Base-by-base conservation (phyloP, 805 yeast genomes). In the Scheffersomyces stipitis region DNA sequence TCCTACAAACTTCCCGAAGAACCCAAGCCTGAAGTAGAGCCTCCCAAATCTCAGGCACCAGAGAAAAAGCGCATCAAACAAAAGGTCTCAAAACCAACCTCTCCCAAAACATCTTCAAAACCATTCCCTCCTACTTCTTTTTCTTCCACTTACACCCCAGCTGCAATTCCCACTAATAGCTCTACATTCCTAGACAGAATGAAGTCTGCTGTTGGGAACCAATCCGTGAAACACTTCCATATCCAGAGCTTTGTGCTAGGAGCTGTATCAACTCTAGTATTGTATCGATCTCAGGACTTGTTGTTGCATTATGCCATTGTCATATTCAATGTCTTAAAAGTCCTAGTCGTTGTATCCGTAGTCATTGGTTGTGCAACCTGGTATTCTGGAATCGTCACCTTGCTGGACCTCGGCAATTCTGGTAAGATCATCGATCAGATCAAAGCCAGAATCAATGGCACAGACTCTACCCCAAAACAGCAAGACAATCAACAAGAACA, bases 181-280 rank as follows among this genome's bases (percentile, higher is more conserved):
- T 9, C n/a, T 5, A 8, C 24, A 15, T 4, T 15, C 17, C 13
- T 18, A 10, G 24, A 30, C 12, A 18, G n/a, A 5, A 18, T 18
- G 22, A 17, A 17, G 12, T 7, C 12, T 14, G 18, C 15, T 20
- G 18, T 18, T 8, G n/a, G 26, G 5, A 17, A 31, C n/a, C n/a
- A 5, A 13, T 17, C 26, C 24, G 31, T 31, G 16, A 40, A 28
- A 26, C 37, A 37, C 24, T 49, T 60, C 40, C 61, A 58, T 38
- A 27, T 42, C 5, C 58, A 55, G n/a, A 58, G 54, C 41, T 66
- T 61, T 37, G 48, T 43, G 2, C 34, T 54, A 12, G 71, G 71
- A 1, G 28, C 52, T 34, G 26, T 50, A 3, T 28, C 58, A 7
- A 56, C 64, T 1, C 33, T 53, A n/a, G 34, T 48, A 9, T 40